Evolutionary conservation across 176 grass and related monocot species (phyloP), one percentile per base, ranked within the genome.

Genomic region (Tillandsia leiboldiana): DNA sequence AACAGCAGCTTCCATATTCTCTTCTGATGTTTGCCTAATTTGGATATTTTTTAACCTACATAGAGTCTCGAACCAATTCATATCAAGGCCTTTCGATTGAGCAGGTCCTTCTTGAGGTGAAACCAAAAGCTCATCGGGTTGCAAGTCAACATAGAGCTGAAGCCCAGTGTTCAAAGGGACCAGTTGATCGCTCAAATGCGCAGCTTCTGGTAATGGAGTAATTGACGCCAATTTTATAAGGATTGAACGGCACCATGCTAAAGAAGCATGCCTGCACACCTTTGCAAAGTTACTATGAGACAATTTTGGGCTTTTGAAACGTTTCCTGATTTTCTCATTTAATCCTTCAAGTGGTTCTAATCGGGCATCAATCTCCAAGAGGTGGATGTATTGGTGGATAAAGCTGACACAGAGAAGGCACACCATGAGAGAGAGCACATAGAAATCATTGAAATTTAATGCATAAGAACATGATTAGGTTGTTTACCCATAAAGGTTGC

Each of bases 271-370:
- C 77, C 92, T 97, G 51, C 88, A 97, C 67, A 92, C 83, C 83
- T 90, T 87, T 23, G 94, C 74, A n/a, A 97, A 84, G 80, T 83
- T 90, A 50, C 67, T 87, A 70, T 81, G 87, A 69, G 94, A 87
- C 52, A 97, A 78, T 77, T 97, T 97, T 9, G 94, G 94, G 61
- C 80, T 97, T 88, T 97, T 97, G 80, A 92, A 97, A 56, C 89
- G 82, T 72, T 97, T 97, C 65, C 89, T 83, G 73, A 97, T 90
- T 83, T 90, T 92, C 84, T 92, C 94, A 6, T 97, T 97, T 74
- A 97, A 54, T 61, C 71, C 80, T 87, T 97, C 89, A 57, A 97
- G 89, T 72, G 82, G 78, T 75, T 97, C 88, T 63, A 92, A 61
- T 52, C 89, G 86, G 51, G 87, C 56, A 71, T 92, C 89, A 72